phyloP scores from a whole-genome alignment of 192 early-diverging fungal species.

The Backusella westeae region DNA sequence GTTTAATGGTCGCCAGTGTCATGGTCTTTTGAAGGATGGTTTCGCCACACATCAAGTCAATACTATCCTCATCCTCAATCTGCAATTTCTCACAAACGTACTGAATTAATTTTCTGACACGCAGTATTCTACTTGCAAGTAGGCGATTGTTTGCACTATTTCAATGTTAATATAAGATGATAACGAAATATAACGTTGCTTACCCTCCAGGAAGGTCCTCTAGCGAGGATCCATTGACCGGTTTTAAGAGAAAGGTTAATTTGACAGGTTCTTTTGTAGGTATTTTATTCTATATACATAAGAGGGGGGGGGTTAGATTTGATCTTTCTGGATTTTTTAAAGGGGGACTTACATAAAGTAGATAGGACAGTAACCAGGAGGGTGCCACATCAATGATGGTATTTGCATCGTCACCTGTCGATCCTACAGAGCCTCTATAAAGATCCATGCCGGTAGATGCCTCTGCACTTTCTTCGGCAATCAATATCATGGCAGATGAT shows the following conservation, averaged over 20 bases:
- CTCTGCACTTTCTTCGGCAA: slow-evolving; percentile 74
- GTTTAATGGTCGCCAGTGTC: slow-evolving; percentile 67
- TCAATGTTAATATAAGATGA: background rate
- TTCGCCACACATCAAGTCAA: slow-evolving; percentile 60
- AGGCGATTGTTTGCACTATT: slow-evolving; percentile 49
- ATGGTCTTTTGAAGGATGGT: slow-evolving; percentile 56
- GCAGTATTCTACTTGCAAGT: slow-evolving; percentile 86
- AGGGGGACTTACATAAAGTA: slow-evolving; percentile 52
- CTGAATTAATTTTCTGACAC: slow-evolving; percentile 77
- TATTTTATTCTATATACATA: slow-evolving; percentile 54
- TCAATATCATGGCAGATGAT: slow-evolving; percentile 59
- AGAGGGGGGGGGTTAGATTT: background rate
- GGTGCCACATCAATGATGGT: slow-evolving; percentile 72
- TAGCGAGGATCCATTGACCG: slow-evolving; percentile 55
- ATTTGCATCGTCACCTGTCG: slow-evolving; percentile 42
- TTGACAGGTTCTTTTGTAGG: slow-evolving; percentile 76
- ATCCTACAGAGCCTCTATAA: slow-evolving; percentile 63
- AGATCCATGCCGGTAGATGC: slow-evolving; percentile 67
- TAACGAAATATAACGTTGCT: background rate
- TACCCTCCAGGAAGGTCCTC: slow-evolving; percentile 55
- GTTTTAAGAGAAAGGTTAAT: slow-evolving; percentile 76
- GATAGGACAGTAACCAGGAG: slow-evolving; percentile 77
- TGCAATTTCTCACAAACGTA: slow-evolving; percentile 81
- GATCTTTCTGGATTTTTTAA: too few species aligned
- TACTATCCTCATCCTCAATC: slow-evolving; percentile 25